These are phyloP conservation scores for Colletotrichum orchidophilum DNA, from an alignment of 2,329 filamentous ascomycete species.

Conservation along the genomic window DNA sequence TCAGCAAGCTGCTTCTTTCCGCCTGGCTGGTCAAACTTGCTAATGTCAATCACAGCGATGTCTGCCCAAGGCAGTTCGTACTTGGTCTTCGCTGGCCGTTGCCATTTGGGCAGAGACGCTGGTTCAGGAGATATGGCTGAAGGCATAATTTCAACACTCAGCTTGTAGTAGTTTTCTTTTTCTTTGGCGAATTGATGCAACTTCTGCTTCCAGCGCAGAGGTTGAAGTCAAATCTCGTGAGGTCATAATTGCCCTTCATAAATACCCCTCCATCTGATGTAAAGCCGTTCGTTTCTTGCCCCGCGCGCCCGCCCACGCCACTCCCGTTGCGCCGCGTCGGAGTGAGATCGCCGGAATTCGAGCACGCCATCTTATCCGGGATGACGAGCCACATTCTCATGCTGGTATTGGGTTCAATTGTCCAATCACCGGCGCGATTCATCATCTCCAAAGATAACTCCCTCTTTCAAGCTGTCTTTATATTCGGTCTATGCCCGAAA, in stretches of 20 bases:
- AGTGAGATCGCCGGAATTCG: not conserved
- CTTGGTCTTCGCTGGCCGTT: constrained; percentile 41
- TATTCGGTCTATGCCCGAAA: not conserved
- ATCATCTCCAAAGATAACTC: not conserved
- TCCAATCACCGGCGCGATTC: not conserved
- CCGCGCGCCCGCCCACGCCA: constrained; percentile 8
- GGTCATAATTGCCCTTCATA: not conserved
- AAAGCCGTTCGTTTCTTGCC: not conserved
- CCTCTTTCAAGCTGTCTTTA: not conserved
- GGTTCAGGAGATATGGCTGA: constrained; percentile 20
- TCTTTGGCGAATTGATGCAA: too few species aligned
- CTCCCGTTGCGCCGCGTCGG: not conserved
- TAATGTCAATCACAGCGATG: constrained; percentile 61
- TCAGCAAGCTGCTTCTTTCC: constrained; percentile 61
- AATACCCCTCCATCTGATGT: constrained; percentile 26
- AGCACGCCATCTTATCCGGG: constrained; percentile 31
- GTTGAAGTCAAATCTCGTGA: not conserved
- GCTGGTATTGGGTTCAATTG: not conserved
- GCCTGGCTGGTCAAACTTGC: constrained; percentile 56
- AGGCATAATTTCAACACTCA: constrained; percentile 13
- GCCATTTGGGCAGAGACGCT: constrained; percentile 37
- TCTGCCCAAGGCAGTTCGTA: constrained; percentile 56
- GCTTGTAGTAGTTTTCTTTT: not conserved
- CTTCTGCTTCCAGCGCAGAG: not conserved
- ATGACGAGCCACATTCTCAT: constrained; percentile 13